These are phyloP conservation scores for Curvularia eragrostidis DNA, from an alignment of 2,329 filamentous ascomycete species.

Conservation along the genomic window DNA sequence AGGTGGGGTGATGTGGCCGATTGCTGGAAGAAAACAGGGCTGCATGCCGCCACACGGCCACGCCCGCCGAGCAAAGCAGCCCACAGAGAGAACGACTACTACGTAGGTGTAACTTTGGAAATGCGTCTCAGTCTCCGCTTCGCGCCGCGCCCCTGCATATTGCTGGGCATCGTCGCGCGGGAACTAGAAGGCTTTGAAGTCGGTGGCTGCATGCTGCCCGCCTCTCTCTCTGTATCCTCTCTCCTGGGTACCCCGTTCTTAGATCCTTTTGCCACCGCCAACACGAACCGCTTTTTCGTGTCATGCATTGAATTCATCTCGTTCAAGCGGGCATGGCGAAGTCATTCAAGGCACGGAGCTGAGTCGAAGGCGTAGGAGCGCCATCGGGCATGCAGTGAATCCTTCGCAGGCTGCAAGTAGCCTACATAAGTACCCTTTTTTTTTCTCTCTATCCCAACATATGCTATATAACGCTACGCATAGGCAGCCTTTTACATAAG, in stretches of 20 bases:
- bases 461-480: neutral
- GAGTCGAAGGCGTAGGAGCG: neutral
- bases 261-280: neutral
- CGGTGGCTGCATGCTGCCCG: neutral
- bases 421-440: neutral
- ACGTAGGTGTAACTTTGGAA: neutral
- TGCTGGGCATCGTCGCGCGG: neutral
- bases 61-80: neutral
- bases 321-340: neutral
- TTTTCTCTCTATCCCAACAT: neutral
- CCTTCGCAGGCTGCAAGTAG: neutral
- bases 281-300: neutral
- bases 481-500: neutral
- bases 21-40: neutral
- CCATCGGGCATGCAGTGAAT: neutral
- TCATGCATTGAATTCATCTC: neutral
- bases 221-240: neutral
- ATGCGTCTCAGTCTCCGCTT: conserved; percentile 3
- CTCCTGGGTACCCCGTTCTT: neutral
- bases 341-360: too few relatives aligned
- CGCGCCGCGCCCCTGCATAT: neutral
- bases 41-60: neutral
- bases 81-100: neutral
- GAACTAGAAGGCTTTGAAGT: neutral
- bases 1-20: neutral